These are phyloP conservation scores for Malus fusca DNA, from an alignment of 306 rosid genomes.

Conservation along the genomic window DNA sequence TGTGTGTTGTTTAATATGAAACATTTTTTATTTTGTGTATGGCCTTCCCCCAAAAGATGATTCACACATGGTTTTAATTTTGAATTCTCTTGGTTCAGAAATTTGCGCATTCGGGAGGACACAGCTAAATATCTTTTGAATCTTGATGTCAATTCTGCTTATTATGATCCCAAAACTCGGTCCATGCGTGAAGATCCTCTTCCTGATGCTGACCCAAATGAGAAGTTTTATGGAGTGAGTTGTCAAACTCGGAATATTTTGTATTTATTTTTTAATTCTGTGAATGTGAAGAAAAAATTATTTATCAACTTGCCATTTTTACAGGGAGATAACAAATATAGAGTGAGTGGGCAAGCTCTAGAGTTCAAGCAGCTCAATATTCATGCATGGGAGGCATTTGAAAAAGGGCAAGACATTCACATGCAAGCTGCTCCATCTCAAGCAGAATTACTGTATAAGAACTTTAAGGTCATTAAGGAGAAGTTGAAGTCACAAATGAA, in stretches of 20 bases:
- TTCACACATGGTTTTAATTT: background rate
- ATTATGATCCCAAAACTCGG: constrained; percentile 51
- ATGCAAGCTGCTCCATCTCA: constrained; percentile 66
- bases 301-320: background rate
- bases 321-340: constrained; percentile 51
- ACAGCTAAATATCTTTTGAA: constrained; percentile 50
- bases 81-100: constrained; percentile 24
- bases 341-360: constrained; percentile 49
- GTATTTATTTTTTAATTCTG: background rate
- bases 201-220: constrained; percentile 49
- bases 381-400: constrained; percentile 62
- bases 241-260: background rate
- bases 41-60: background rate
- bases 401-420: constrained; percentile 63
- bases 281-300: background rate
- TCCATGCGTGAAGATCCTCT: constrained; percentile 67
- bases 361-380: constrained; percentile 51
- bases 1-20: background rate
- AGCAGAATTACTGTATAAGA: constrained; percentile 56
- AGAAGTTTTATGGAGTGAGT: constrained; percentile 54
- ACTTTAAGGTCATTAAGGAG: constrained; percentile 43
- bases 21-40: background rate
- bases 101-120: constrained; percentile 50
- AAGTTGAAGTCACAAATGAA: constrained; percentile 46
- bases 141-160: constrained; percentile 45